These are phyloP conservation scores for Psilocybe azurescens DNA, from an alignment of 768 basidiomycete genomes.

Conservation along the genomic window DNA sequence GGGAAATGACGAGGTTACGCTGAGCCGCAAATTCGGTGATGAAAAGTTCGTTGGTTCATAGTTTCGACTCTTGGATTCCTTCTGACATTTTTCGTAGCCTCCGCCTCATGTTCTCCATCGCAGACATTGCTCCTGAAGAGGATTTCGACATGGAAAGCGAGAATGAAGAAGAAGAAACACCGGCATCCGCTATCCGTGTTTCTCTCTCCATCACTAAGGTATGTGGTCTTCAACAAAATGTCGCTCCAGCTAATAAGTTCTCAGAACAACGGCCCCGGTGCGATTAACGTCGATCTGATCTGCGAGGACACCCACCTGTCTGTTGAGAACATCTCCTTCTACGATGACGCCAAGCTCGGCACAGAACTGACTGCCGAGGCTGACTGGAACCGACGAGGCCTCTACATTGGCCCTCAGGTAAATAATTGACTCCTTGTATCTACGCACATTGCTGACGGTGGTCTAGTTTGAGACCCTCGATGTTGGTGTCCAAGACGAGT, in stretches of 20 bases:
- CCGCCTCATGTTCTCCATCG: constrained; percentile 91
- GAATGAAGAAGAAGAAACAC: constrained; percentile 33
- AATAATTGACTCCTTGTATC: constrained; percentile 4
- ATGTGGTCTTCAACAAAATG: not conserved
- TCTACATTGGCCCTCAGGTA: constrained; percentile 93
- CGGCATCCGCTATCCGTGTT: constrained; percentile 69
- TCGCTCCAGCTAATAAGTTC: not conserved
- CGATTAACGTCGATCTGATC: constrained; percentile 79
- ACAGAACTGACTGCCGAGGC: constrained; percentile 84
- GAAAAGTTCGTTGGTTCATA: constrained; percentile 67
- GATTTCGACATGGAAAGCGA: constrained; percentile 35
- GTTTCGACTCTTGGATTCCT: not conserved
- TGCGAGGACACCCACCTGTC: constrained; percentile 81
- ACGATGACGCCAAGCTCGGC: constrained; percentile 72
- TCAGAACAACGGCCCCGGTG: constrained; percentile 60
- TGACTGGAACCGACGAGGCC: constrained; percentile 91
- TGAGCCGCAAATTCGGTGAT: constrained; percentile 88
- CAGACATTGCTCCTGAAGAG: constrained; percentile 70
- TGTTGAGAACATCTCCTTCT: constrained; percentile 91
- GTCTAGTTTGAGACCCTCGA: constrained; percentile 89
- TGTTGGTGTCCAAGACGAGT: constrained; percentile 84
- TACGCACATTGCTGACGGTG: not conserved
- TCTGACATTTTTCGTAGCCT: constrained; percentile 54
- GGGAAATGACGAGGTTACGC: constrained; percentile 81
- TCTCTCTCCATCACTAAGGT: constrained; percentile 88